phyloP scores from a whole-genome alignment of 257 asterid species.

The Rehmannia glutinosa region DNA sequence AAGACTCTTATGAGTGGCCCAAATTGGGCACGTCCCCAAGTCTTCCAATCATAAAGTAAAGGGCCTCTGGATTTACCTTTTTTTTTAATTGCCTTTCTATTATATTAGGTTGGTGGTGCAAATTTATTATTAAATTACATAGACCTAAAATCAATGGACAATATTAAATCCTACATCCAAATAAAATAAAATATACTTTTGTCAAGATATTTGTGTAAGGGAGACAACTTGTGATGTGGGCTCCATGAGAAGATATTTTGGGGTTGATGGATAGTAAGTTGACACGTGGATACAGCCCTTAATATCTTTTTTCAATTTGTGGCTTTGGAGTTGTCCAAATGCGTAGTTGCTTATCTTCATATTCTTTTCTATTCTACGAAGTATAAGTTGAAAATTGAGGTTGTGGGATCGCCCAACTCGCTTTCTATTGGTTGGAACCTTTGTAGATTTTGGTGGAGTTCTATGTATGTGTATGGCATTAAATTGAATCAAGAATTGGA shows the following conservation, averaged over 20 bases:
- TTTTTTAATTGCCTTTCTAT: not conserved
- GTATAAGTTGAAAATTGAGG: too few species aligned
- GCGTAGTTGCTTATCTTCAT: not conserved
- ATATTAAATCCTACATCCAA: slow-evolving; percentile 21
- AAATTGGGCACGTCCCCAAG: slow-evolving; percentile 51
- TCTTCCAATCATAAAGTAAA: slow-evolving; percentile 28
- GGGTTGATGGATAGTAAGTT: slow-evolving; percentile 30
- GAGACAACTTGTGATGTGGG: slow-evolving; percentile 25
- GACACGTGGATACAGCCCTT: slow-evolving; percentile 53
- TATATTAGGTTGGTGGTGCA: slow-evolving; percentile 21
- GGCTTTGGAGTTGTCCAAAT: slow-evolving; percentile 48
- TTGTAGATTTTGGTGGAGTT: too few species aligned
- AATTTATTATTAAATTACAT: slow-evolving; percentile 4
- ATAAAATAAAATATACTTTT: slow-evolving; percentile 6
- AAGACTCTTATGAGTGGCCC: slow-evolving; percentile 41
- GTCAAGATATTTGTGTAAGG: slow-evolving; percentile 19
- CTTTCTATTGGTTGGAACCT: too few species aligned
- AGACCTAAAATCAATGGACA: slow-evolving; percentile 19
- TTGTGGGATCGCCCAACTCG: too few species aligned
- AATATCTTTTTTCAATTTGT: slow-evolving; percentile 38
- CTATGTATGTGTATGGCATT: too few species aligned
- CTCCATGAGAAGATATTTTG: slow-evolving; percentile 61
- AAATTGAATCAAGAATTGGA: too few species aligned
- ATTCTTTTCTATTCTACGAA: not conserved
- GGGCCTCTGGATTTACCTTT: slow-evolving; percentile 16